Evolutionary conservation across 768 basidiomycete genomes (phyloP), one percentile per base, ranked within the genome.

Genomic region (Rickenella mellea): DNA sequence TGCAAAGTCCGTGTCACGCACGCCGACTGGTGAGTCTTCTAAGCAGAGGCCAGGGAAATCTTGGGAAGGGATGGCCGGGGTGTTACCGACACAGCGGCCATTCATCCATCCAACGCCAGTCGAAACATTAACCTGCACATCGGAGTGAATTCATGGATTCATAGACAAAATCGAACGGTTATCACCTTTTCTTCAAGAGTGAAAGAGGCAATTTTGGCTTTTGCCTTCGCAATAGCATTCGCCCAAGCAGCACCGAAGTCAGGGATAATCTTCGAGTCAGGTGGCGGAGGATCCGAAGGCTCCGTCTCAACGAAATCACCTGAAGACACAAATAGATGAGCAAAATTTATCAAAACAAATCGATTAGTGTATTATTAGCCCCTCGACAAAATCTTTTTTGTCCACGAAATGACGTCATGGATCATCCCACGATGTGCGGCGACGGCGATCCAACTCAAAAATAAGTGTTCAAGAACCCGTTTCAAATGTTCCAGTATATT

Each of bases 11-110:
- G 76, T 74, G 49, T 70, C 66, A 35, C 91, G 82, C 15, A 93
- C 77, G 3, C 90, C 90, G 1, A 87, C 67, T 2, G 86, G 86
- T 17, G 80, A 78, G 48, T 84, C 80, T 62, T 86, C 77, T 17
- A 88, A 70, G 57, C 84, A 87, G 14, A 86, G 62, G 20, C 84
- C 82, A 0, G 80, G 80, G 60, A 73, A 86, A 48, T 60, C 44
- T 10, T 56, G 67, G 12, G 33, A 36, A 11, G 33, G 33, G 3
- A 82, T 65, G 0, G 69, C 37, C 3, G 78, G 65, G 6, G 71
- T 83, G 51, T 84, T 84, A 19, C 61, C 85, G 10, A 87, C 81
- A 55, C 85, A 88, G 2, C 66, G 71, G 1, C 83, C 83, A 41
- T 59, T 61, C 54, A 51, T 51, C 79, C 78, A 81, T n/a, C 78